A percentile compares a stretch with the other conserved stretches of the same genome.
Evolutionary conservation across 768 basidiomycete genomes (phyloP).

Genomic region (Infundibulicybe gibba): DNA sequence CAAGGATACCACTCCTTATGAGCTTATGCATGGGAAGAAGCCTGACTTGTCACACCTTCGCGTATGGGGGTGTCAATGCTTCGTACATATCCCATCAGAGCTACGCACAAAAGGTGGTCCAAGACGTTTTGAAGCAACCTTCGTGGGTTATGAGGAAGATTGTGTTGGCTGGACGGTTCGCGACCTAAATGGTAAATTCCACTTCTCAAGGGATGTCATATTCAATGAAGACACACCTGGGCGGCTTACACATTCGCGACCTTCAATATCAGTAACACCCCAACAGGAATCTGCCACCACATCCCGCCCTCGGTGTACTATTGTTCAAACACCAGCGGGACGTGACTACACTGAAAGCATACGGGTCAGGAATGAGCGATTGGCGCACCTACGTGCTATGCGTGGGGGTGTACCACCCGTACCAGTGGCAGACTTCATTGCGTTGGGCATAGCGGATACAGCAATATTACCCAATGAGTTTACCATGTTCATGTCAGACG

Average conservation of each 20-base stretch:
- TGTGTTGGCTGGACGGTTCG: no score
- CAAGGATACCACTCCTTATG: conserved; percentile 12
- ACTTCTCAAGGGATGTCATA: no score
- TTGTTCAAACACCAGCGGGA: no score
- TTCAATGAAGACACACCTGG: no score
- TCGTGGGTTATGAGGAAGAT: conserved; percentile 5
- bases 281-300: not conserved
- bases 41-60: conserved; percentile 22
- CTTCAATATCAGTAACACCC: no score
- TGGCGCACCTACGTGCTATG: not conserved
- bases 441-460: no score
- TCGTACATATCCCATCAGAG: conserved; percentile 14
- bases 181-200: no score
- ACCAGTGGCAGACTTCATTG: no score
- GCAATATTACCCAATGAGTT: no score
- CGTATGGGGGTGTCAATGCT: conserved; percentile 25
- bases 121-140: conserved; percentile 16
- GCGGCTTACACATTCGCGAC: no score
- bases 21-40: conserved; percentile 13
- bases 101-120: conserved; percentile 10
- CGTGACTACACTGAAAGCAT: no score
- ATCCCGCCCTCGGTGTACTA: not conserved
- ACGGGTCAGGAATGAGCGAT: not conserved
- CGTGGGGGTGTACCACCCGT: not conserved
- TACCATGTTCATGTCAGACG: no score